Conservation (phyloP, 768 basidiomycete species). For the Amylocystis lapponica region DNA sequence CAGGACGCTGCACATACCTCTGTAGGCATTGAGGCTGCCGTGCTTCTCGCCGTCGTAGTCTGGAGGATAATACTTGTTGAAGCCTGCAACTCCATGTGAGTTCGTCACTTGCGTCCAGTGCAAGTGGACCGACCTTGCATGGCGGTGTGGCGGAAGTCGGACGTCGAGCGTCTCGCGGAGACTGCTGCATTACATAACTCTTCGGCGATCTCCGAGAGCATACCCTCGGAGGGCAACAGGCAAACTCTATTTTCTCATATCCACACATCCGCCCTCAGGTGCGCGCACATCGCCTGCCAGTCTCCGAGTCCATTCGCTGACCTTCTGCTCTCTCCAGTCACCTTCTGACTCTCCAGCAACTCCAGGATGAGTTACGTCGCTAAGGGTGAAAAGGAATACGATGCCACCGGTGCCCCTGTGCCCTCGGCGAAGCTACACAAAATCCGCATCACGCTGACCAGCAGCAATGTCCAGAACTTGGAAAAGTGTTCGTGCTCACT, state of each 20-base stretch:
- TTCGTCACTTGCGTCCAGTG: slow-evolving; percentile 7
- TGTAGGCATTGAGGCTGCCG: slow-evolving; percentile 64
- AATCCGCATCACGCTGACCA: slow-evolving; percentile 98
- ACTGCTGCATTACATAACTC: too few species aligned
- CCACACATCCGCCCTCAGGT: slow-evolving; percentile 30
- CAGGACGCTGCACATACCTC: slow-evolving; percentile 38
- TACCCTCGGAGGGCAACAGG: background rate
- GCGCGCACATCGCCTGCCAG: slow-evolving; percentile 2
- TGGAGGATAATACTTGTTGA: slow-evolving; percentile 78
- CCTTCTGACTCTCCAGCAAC: slow-evolving; percentile 64
- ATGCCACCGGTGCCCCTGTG: slow-evolving; percentile 82
- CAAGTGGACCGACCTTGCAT: too few species aligned
- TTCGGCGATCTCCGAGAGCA: background rate
- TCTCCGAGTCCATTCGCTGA: background rate
- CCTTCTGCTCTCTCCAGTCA: slow-evolving; percentile 58
- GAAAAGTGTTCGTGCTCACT: slow-evolving; percentile 77
- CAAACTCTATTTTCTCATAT: slow-evolving; percentile 30
- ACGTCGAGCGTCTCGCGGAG: too few species aligned
- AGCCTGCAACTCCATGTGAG: slow-evolving; percentile 40
- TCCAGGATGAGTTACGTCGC: slow-evolving; percentile 94
- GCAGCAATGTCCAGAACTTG: slow-evolving; percentile 95
- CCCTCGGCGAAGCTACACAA: slow-evolving; percentile 94
- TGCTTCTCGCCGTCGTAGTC: slow-evolving; percentile 70
- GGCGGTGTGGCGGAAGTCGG: too few species aligned
- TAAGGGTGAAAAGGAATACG: slow-evolving; percentile 97